These are phyloP conservation scores for Sequoiadendron giganteum DNA, from an alignment of 75 land plant genomes.

Conservation along the genomic window DNA sequence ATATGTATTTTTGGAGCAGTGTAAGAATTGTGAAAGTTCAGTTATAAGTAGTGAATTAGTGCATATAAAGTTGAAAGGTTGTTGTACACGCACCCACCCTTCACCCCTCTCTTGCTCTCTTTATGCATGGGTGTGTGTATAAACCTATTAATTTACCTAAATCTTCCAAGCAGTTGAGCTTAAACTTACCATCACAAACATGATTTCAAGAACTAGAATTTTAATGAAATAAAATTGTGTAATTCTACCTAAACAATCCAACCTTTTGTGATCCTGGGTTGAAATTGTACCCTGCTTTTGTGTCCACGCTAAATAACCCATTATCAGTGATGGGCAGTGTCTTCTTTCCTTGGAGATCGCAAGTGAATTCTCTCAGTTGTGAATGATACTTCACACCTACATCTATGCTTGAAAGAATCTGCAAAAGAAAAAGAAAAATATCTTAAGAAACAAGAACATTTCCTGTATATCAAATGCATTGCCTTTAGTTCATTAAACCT, in stretches of 20 bases:
- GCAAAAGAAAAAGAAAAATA: constrained; percentile 17
- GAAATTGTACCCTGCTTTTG: constrained; percentile 46
- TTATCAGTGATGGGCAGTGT: constrained; percentile 41
- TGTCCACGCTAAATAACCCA: constrained; percentile 42
- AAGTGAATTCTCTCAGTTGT: constrained; percentile 32
- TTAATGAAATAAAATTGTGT: background rate
- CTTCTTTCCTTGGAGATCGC: constrained; percentile 49
- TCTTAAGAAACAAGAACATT: background rate
- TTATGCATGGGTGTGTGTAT: no score
- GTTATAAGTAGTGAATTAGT: no score
- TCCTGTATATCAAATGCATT: background rate
- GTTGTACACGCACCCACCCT: background rate
- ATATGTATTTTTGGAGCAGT: no score
- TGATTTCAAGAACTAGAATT: background rate
- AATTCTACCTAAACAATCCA: background rate
- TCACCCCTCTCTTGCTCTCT: background rate
- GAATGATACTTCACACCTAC: constrained; percentile 48
- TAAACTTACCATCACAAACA: background rate
- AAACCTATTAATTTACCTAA: background rate
- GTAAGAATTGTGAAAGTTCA: no score
- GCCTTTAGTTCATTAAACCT: background rate
- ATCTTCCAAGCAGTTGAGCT: background rate
- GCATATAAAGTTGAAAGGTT: no score
- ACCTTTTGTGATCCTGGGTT: constrained; percentile 45
- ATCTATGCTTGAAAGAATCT: constrained; percentile 44